Evolutionary conservation across 2,329 filamentous ascomycete species (phyloP).

Genomic region (Lachnellula willkommii): DNA sequence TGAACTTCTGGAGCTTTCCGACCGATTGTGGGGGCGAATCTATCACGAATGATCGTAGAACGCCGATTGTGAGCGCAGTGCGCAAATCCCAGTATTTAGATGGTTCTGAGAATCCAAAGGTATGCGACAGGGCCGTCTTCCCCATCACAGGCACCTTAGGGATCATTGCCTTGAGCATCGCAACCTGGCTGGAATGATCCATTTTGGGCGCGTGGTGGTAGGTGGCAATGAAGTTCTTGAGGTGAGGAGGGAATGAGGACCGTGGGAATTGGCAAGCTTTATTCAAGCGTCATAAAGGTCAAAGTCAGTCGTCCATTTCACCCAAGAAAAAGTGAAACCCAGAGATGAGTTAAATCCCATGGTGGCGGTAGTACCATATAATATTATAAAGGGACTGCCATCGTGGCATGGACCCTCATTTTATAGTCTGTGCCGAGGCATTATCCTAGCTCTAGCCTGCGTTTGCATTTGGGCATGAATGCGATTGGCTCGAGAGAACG

Average conservation of each 20-base stretch:
- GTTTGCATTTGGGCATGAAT: background rate
- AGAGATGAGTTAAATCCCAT: no score
- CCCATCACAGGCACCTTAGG: conserved; percentile 56
- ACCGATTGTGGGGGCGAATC: conserved; percentile 37
- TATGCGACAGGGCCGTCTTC: conserved; percentile 57
- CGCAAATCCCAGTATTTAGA: conserved; percentile 73
- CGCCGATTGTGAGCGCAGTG: conserved; percentile 65
- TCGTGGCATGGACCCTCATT: no score
- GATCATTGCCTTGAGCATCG: conserved; percentile 30
- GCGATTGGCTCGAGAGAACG: background rate
- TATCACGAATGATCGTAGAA: conserved; percentile 62
- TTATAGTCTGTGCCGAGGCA: conserved; percentile 15
- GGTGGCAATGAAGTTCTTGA: background rate
- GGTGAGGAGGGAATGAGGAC: background rate
- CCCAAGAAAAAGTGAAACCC: background rate
- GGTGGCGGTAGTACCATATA: no score
- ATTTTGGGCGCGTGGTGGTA: conserved; percentile 10
- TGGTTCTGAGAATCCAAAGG: conserved; percentile 62
- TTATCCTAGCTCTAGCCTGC: background rate
- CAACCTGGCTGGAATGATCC: conserved; percentile 18
- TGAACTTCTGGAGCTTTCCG: conserved; percentile 57
- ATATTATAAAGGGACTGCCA: no score
- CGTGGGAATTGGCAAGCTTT: no score
- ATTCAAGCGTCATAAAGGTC: no score
- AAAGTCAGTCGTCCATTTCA: no score